phyloP scores from a whole-genome alignment of 148 eudicot genomes.

The Rhododendron griersonianum region DNA sequence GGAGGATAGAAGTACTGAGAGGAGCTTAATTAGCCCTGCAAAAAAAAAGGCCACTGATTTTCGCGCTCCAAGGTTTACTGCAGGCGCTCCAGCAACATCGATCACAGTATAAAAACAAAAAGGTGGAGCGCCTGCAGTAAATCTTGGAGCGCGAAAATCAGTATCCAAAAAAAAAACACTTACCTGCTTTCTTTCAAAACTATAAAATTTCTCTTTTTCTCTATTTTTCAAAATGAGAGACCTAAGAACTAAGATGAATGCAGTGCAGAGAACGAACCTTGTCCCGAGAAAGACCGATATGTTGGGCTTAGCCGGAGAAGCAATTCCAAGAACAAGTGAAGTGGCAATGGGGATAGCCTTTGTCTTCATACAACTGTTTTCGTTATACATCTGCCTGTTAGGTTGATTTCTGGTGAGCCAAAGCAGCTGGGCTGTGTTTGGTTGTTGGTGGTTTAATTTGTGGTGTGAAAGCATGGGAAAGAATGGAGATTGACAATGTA shows the following conservation, averaged over 20 bases:
- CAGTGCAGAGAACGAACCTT: constrained; percentile 6
- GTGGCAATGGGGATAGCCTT: constrained; percentile 10
- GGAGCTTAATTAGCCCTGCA: background rate
- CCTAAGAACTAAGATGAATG: background rate
- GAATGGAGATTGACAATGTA: background rate
- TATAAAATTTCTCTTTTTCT: background rate
- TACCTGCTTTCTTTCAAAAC: background rate
- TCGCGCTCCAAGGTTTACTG: too few species aligned
- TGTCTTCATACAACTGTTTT: background rate
- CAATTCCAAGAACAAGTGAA: constrained; percentile 16
- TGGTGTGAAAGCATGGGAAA: background rate
- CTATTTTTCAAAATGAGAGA: background rate
- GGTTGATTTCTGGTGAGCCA: constrained; percentile 10
- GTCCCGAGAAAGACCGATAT: constrained; percentile 19
- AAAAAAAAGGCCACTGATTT: too few species aligned
- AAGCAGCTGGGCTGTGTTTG: background rate
- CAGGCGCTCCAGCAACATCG: too few species aligned
- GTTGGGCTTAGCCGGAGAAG: constrained; percentile 7
- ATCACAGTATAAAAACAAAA: too few species aligned
- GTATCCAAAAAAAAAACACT: too few species aligned
- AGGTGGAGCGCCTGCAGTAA: too few species aligned
- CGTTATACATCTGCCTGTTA: background rate
- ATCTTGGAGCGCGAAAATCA: too few species aligned
- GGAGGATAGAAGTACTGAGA: background rate
- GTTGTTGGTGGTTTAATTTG: background rate